These are phyloP conservation scores for Entonaema liquescens DNA, from an alignment of 495 filamentous ascomycete species.

Conservation along the genomic window DNA sequence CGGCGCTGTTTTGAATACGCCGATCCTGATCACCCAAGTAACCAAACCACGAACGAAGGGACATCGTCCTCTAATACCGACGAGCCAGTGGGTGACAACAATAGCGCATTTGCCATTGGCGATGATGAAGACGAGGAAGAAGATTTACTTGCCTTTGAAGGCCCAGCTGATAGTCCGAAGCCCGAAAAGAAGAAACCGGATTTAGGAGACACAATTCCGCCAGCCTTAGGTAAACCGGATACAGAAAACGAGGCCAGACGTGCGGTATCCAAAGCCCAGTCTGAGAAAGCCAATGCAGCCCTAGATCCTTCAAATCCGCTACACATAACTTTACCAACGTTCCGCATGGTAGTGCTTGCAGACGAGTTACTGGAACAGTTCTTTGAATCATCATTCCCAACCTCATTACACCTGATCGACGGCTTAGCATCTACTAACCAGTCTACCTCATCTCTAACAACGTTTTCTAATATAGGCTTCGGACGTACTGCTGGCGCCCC, in stretches of 20 bases:
- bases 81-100: conserved; percentile 41
- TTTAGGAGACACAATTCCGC: conserved; percentile 30
- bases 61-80: conserved; percentile 34
- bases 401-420: conserved; percentile 67
- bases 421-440: conserved; percentile 53
- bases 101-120: conserved; percentile 77
- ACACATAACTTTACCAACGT: conserved; percentile 95
- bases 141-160: conserved; percentile 70
- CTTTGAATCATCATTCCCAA: conserved; percentile 82
- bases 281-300: conserved; percentile 79
- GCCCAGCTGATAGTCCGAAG: conserved; percentile 49
- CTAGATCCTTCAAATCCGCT: conserved; percentile 92
- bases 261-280: conserved; percentile 62
- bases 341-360: conserved; percentile 97
- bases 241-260: conserved; percentile 41
- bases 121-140: conserved; percentile 71
- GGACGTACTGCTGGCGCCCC: conserved; percentile 53
- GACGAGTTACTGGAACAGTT: conserved; percentile 96
- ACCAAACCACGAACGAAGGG: conserved; percentile 51
- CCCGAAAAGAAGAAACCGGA: conserved; percentile 45
- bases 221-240: conserved; percentile 39
- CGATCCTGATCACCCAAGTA: conserved; percentile 82
- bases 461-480: conserved; percentile 75
- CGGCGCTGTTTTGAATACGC: conserved; percentile 97
- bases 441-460: conserved; percentile 72